These are phyloP conservation scores for Marchantia paleacea DNA, from an alignment of 225 moss, liverwort and hornwort genomes.

Conservation along the genomic window DNA sequence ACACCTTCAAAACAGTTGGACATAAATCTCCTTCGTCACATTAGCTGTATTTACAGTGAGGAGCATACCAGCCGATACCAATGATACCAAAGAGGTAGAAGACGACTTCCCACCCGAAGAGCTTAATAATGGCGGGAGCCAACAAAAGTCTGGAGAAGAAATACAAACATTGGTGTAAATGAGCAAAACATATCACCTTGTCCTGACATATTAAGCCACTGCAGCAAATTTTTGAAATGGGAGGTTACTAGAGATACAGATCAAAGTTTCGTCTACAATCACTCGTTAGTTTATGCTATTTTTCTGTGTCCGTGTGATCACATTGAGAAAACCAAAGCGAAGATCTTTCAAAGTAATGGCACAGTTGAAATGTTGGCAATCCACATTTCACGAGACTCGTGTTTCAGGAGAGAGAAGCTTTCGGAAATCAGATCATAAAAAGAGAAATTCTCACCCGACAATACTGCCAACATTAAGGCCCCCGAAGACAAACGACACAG, in stretches of 20 bases:
- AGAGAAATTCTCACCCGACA: conserved; percentile 52
- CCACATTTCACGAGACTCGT: not conserved
- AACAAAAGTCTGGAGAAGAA: conserved; percentile 64
- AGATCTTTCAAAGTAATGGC: not conserved
- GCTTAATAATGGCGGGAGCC: conserved; percentile 74
- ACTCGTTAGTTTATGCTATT: no score
- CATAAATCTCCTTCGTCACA: not conserved
- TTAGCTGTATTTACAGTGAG: not conserved
- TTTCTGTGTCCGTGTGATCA: no score
- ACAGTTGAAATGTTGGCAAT: not conserved
- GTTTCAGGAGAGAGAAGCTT: not conserved
- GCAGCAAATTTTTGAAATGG: not conserved
- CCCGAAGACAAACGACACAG: conserved; percentile 92
- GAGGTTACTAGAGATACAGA: no score
- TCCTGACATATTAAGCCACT: not conserved
- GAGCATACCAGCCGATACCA: conserved; percentile 70
- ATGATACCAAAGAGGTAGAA: conserved; percentile 83
- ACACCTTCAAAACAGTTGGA: not conserved
- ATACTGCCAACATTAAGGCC: conserved; percentile 94
- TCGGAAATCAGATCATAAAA: not conserved
- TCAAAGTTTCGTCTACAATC: no score
- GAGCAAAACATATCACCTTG: not conserved
- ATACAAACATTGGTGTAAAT: not conserved
- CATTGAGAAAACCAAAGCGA: not conserved
- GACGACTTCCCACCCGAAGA: conserved; percentile 84